Evolutionary conservation across 2,329 filamentous ascomycete species (phyloP).

Genomic region (Alternaria solani): DNA sequence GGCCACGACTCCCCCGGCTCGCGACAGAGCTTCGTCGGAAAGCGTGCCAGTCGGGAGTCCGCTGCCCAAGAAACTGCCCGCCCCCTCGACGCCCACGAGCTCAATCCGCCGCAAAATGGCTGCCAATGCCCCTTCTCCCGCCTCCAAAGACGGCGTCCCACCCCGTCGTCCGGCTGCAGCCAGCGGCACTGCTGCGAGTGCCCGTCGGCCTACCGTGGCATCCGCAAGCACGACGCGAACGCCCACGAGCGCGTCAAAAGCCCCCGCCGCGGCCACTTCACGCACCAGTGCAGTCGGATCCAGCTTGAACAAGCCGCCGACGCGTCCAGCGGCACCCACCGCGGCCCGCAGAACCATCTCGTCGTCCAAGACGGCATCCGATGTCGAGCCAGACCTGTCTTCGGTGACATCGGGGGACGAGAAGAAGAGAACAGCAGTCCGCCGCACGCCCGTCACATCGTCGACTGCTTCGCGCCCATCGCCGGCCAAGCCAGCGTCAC

Average conservation of each 20-base stretch:
- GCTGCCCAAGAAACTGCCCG: slow-evolving; percentile 28
- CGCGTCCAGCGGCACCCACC: slow-evolving; percentile 42
- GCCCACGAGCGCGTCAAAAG: slow-evolving; percentile 38
- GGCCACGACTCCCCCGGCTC: slow-evolving; percentile 22
- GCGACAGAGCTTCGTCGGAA: slow-evolving; percentile 13
- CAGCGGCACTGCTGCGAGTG: slow-evolving; percentile 22
- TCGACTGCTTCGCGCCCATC: slow-evolving; percentile 22
- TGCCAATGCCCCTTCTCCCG: slow-evolving; percentile 36
- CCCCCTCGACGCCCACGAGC: slow-evolving; percentile 38
- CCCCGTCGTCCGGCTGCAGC: slow-evolving; percentile 39
- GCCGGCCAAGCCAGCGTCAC: slow-evolving; percentile 4
- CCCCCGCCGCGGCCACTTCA: slow-evolving; percentile 33
- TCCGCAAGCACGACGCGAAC: slow-evolving; percentile 30
- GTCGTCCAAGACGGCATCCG: slow-evolving; percentile 33
- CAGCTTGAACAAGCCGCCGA: slow-evolving; percentile 49
- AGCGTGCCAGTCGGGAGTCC: slow-evolving; percentile 17
- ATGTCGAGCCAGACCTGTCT: slow-evolving; percentile 45
- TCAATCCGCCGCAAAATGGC: slow-evolving; percentile 46
- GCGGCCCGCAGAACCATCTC: slow-evolving; percentile 32
- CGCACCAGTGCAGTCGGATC: slow-evolving; percentile 38
- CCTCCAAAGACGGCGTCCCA: slow-evolving; percentile 39
- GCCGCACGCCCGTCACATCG: slow-evolving; percentile 34
- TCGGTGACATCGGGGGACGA: slow-evolving; percentile 49
- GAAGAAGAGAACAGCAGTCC: slow-evolving; percentile 43
- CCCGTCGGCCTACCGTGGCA: slow-evolving; percentile 36